These are phyloP conservation scores for Salvia miltiorrhiza DNA, from an alignment of 257 asterid genomes.

Conservation along the genomic window DNA sequence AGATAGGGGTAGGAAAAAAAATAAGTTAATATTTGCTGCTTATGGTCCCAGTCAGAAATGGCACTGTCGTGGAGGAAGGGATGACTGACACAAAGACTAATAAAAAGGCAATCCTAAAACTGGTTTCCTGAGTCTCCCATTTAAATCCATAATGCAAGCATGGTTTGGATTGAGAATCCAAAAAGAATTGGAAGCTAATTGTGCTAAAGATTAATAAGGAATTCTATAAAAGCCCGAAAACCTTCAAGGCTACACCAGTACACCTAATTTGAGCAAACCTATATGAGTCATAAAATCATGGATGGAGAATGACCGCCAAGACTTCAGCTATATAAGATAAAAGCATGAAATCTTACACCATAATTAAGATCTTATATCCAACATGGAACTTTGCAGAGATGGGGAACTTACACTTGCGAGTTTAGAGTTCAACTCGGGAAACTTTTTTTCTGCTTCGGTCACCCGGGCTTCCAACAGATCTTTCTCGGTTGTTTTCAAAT, in stretches of 20 bases:
- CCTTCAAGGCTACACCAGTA: neutral
- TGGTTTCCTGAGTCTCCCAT: neutral
- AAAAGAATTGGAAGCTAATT: too few relatives aligned
- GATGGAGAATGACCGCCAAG: neutral
- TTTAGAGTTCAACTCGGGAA: constrained; percentile 47
- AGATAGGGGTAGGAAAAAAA: neutral
- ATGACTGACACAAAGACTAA: neutral
- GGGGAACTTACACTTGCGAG: constrained; percentile 48
- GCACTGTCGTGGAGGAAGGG: neutral
- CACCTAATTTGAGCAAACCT: neutral
- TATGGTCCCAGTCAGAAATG: neutral
- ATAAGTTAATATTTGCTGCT: neutral
- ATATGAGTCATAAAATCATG: neutral
- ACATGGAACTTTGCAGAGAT: neutral
- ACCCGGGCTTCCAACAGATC: constrained; percentile 49
- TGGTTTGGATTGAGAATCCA: neutral
- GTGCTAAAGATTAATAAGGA: too few relatives aligned
- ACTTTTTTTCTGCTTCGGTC: constrained; percentile 58
- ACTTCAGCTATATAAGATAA: constrained; percentile 11
- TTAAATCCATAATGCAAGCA: neutral
- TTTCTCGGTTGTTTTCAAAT: constrained; percentile 47
- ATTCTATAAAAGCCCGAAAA: neutral
- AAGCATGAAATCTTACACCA: neutral
- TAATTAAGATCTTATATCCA: neutral
- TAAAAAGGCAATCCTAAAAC: neutral